Evolutionary conservation across 2,329 filamentous ascomycete species (phyloP), one percentile per base, ranked within the genome.

Genomic region (Allantophomopsis cytisporea): DNA sequence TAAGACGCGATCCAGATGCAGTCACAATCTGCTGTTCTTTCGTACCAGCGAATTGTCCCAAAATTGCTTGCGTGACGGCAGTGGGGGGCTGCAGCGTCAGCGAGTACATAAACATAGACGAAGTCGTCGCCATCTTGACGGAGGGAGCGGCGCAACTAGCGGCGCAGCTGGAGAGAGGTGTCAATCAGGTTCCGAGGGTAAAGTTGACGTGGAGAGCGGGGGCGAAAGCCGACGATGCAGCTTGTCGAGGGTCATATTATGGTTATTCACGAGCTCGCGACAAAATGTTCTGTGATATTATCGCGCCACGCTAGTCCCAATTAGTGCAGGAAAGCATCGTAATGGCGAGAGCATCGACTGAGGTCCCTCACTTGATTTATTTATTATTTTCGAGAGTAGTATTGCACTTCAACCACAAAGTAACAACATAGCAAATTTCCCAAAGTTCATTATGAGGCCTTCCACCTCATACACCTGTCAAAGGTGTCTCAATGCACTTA

Each of bases 21-120:
- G 88, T 89, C 59, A 95, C 76, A 57, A 99, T 94, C 64, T 95
- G 88, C 69, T 98, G 91, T 64, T 95, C 89, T 65, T 89, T 94
- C 47, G 86, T 94, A 50, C 89, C 88, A 44, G 86, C 80, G 63
- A 96, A 96, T 65, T 96, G 89, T 52, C 91, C 93, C 43, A 94
- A 73, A 48, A 95, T 82, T 47, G 91, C 88, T 63, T 94, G 83
- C 38, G 82, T 87, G 54, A 94, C 78, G 43, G 86, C 83, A 49
- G 87, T 88, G 28, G 91, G 85, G 51, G 85, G 82, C 64, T 95
- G 87, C 55, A 99, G 80, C 51, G 91, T 96, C 66, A 98, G 72
- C 55, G 86, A 91, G 68, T 98, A 98, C 66, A 98, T 80, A 61
- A 95, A 95, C 86, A 95, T 94, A 60, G 89, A 89, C 49, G 88